Percentiles rank a stretch among this genome's conserved stretches.
These are phyloP conservation scores for Leccinum truebloodii DNA, from an alignment of 768 basidiomycete species.

Conservation along the genomic window DNA sequence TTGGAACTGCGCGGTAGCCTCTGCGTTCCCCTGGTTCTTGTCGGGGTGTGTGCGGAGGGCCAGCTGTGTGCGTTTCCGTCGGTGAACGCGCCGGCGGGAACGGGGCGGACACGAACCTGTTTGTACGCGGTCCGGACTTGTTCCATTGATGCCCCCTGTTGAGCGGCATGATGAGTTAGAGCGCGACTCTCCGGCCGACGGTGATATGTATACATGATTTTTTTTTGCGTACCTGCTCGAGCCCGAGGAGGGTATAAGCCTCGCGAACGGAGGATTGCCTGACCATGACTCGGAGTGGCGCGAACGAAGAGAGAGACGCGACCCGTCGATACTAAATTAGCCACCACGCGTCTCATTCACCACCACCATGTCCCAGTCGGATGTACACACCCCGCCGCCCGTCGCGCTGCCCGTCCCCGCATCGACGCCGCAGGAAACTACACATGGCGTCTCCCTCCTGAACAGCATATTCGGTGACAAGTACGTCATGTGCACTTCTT, in stretches of 20 bases:
- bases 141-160: slow-evolving; percentile 61
- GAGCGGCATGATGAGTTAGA: slow-evolving; percentile 10
- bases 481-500: slow-evolving; percentile 45
- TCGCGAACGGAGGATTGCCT: slow-evolving; percentile 37
- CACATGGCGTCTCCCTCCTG: slow-evolving; percentile 34
- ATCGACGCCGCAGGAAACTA: slow-evolving; percentile 8
- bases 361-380: slow-evolving; percentile 14
- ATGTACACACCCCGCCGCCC: neutral
- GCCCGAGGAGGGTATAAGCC: slow-evolving; percentile 47
- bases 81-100: slow-evolving; percentile 1
- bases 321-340: slow-evolving; percentile 19
- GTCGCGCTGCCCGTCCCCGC: slow-evolving; percentile 3
- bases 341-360: slow-evolving; percentile 8
- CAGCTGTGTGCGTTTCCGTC: slow-evolving; percentile 37
- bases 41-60: slow-evolving; percentile 75
- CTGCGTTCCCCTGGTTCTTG: slow-evolving; percentile 66
- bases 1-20: slow-evolving; percentile 73
- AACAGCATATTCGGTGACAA: slow-evolving; percentile 57
- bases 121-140: slow-evolving; percentile 69
- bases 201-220: neutral
- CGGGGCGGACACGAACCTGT: slow-evolving; percentile 44
- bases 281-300: slow-evolving; percentile 31
- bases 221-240: slow-evolving; percentile 47
- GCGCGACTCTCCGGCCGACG: neutral
- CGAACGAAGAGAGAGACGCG: slow-evolving; percentile 19